Conservation (phyloP, 2,329 filamentous ascomycete genomes). For the Calonectria pauciramosa region DNA sequence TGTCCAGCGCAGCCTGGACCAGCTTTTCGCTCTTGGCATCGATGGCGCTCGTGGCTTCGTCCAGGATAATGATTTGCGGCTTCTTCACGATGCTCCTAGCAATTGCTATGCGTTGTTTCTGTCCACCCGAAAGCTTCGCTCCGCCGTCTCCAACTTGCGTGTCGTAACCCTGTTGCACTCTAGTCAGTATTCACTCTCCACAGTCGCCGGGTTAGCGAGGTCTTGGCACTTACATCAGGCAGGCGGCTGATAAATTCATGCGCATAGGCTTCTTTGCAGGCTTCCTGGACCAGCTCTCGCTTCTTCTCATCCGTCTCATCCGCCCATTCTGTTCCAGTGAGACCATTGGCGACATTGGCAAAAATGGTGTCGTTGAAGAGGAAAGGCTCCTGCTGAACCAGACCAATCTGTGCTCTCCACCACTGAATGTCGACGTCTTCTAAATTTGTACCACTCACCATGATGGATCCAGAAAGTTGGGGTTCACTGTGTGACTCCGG, state of each 20-base stretch:
- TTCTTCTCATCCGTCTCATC: slow-evolving; percentile 55
- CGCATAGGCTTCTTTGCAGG: slow-evolving; percentile 66
- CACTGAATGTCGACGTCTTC: slow-evolving; percentile 37
- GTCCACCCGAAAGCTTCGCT: slow-evolving; percentile 68
- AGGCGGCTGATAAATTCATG: slow-evolving; percentile 66
- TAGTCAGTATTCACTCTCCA: not conserved
- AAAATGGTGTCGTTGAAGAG: slow-evolving; percentile 65
- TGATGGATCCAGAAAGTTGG: slow-evolving; percentile 17
- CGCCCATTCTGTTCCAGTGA: slow-evolving; percentile 55
- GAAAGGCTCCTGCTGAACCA: slow-evolving; percentile 70
- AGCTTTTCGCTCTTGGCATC: slow-evolving; percentile 54
- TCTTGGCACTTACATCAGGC: slow-evolving; percentile 44
- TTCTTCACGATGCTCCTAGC: slow-evolving; percentile 67
- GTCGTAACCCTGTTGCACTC: slow-evolving; percentile 57
- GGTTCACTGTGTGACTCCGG: not conserved
- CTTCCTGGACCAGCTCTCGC: slow-evolving; percentile 57
- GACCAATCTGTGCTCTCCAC: slow-evolving; percentile 40
- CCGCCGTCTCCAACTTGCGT: slow-evolving; percentile 68
- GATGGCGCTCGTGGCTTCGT: slow-evolving; percentile 75
- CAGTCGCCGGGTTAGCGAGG: no score
- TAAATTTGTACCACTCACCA: slow-evolving; percentile 8
- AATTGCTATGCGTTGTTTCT: slow-evolving; percentile 69
- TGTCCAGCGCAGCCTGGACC: slow-evolving; percentile 60
- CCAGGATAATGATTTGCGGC: slow-evolving; percentile 73
- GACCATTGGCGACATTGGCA: slow-evolving; percentile 62